These are phyloP conservation scores for Kwoniella sp. DNA, from an alignment of 768 basidiomycete genomes.

Conservation along the genomic window DNA sequence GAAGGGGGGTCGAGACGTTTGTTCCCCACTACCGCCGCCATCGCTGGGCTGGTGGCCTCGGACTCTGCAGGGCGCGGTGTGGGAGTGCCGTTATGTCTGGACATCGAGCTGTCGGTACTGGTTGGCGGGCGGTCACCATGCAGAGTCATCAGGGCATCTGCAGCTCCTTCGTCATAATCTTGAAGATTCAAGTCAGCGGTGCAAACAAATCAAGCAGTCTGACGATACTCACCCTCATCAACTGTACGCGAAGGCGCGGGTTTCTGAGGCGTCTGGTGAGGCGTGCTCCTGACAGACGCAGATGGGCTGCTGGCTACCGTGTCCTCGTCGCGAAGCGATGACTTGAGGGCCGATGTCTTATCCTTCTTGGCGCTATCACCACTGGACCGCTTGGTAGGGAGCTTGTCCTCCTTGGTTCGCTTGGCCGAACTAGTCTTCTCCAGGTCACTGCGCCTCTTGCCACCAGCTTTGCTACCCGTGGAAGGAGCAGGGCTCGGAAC, in stretches of 20 bases:
- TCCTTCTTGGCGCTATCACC: constrained; percentile 29
- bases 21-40: not conserved
- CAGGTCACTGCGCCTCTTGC: constrained; percentile 23
- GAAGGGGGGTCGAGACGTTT: constrained; percentile 37
- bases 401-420: constrained; percentile 35
- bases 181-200: constrained; percentile 7
- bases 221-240: constrained; percentile 59
- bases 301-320: constrained; percentile 9
- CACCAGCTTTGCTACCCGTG: constrained; percentile 23
- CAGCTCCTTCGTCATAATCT: constrained; percentile 90
- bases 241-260: constrained; percentile 58
- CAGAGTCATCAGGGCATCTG: constrained; percentile 75
- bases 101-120: constrained; percentile 10
- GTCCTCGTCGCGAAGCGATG: constrained; percentile 10
- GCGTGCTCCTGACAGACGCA: constrained; percentile 15
- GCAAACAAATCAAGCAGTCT: not conserved
- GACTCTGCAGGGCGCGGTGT: not conserved
- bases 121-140: constrained; percentile 50
- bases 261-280: constrained; percentile 35
- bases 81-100: not conserved
- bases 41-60: not conserved
- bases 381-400: constrained; percentile 29
- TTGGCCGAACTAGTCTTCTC: constrained; percentile 19
- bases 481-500: constrained; percentile 33
- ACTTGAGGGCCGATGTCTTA: constrained; percentile 22